Conservation (phyloP, 73 alveolate species). For the Tetrahymena malaccensis region DNA sequence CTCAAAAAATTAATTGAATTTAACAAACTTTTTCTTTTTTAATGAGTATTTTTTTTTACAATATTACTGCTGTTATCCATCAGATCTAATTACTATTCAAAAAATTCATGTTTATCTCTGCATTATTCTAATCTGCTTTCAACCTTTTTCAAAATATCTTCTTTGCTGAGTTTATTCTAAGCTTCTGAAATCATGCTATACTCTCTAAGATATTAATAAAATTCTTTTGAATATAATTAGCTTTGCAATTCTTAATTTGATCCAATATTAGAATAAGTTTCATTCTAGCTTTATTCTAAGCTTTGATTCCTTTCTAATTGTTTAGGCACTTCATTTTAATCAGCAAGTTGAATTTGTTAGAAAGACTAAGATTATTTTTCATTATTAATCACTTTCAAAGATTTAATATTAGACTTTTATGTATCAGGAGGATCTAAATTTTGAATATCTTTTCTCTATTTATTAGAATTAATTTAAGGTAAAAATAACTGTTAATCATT, state of each 20-base stretch:
- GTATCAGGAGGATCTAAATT: neutral
- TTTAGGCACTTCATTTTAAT: neutral
- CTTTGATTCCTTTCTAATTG: neutral
- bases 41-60: neutral
- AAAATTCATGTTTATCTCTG: neutral
- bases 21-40: neutral
- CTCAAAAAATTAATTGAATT: neutral
- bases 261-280: neutral
- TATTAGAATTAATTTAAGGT: neutral
- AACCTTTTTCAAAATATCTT: neutral
- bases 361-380: neutral
- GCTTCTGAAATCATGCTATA: neutral
- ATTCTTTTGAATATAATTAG: neutral
- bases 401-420: too few species aligned
- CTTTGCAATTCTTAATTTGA: neutral
- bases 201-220: neutral
- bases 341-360: neutral
- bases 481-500: neutral
- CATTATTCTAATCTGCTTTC: neutral
- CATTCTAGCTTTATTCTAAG: neutral
- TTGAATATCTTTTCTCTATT: neutral
- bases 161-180: neutral
- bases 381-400: neutral
- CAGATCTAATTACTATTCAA: neutral
- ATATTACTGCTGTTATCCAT: neutral